Conservation (phyloP, 352 stramenopile species). For the Aphanomyces invadans region DNA sequence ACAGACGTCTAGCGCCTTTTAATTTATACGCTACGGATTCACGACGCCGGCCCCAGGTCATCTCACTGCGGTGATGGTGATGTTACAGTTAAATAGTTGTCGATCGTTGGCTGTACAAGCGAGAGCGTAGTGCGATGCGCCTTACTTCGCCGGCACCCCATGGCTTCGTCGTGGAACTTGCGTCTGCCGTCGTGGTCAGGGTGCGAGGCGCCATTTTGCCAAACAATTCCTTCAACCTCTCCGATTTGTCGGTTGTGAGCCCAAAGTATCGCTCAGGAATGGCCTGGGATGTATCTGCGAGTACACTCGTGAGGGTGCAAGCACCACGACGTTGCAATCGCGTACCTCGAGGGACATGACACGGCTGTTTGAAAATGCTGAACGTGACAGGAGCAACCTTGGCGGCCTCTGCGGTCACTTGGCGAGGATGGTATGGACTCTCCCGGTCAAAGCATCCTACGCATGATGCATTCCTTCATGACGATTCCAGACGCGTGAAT, state of each 20-base stretch:
- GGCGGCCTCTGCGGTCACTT: not conserved
- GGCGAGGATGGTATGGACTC: constrained; percentile 62
- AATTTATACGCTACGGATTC: no score
- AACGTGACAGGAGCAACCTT: constrained; percentile 29
- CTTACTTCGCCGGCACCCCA: not conserved
- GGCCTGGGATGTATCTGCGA: not conserved
- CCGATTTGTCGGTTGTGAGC: constrained; percentile 63
- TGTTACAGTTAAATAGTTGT: no score
- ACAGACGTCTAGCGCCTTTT: no score
- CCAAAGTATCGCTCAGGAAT: constrained; percentile 61
- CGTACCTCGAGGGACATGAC: constrained; percentile 31
- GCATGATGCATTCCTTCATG: constrained; percentile 28
- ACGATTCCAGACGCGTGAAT: no score
- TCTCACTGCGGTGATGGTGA: no score
- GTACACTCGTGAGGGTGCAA: no score
- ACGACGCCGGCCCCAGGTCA: no score
- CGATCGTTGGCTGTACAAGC: no score
- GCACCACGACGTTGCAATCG: no score
- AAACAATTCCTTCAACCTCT: constrained; percentile 70
- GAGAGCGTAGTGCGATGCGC: not conserved
- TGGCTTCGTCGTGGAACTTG: not conserved
- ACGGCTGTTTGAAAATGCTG: constrained; percentile 75
- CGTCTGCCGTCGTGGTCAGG: no score
- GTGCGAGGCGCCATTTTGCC: constrained; percentile 20
- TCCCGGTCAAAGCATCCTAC: constrained; percentile 64